These are phyloP conservation scores for Cryphonectria naterciae DNA, from an alignment of 2,329 filamentous ascomycete genomes.

Conservation along the genomic window DNA sequence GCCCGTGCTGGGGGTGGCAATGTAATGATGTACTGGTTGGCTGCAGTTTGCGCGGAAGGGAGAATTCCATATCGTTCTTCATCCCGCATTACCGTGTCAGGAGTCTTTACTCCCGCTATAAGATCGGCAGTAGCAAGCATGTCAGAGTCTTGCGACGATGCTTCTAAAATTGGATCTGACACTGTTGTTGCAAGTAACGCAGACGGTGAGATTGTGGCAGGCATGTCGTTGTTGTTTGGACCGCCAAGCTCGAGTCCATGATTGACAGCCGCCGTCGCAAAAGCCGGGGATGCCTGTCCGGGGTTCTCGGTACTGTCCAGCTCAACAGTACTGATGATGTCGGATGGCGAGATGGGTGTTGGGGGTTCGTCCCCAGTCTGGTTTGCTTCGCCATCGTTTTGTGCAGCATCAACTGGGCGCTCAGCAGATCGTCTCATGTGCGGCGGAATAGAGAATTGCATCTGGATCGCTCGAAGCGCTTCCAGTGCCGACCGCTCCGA, in stretches of 20 bases:
- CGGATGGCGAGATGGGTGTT: slow-evolving; percentile 26
- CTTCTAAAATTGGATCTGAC: slow-evolving; percentile 5
- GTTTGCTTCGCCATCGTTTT: not conserved
- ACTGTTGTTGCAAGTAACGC: slow-evolving; percentile 19
- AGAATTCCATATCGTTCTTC: slow-evolving; percentile 23
- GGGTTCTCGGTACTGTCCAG: slow-evolving; percentile 21
- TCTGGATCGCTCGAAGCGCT: slow-evolving; percentile 22
- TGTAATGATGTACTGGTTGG: slow-evolving; percentile 56
- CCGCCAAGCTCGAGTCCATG: slow-evolving; percentile 9
- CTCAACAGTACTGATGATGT: slow-evolving; percentile 28
- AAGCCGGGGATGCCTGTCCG: slow-evolving; percentile 6
- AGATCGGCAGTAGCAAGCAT: not conserved
- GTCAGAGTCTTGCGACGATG: slow-evolving; percentile 3
- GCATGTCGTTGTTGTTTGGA: slow-evolving; percentile 11
- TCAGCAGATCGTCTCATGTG: not conserved
- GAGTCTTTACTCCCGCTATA: not conserved
- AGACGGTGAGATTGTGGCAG: slow-evolving; percentile 26
- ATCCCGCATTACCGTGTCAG: slow-evolving; percentile 10
- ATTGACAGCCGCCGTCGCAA: slow-evolving; percentile 13
- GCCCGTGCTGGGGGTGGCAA: slow-evolving; percentile 59
- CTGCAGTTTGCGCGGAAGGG: slow-evolving; percentile 31
- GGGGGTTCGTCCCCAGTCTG: slow-evolving; percentile 13
- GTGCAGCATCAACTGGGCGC: not conserved
- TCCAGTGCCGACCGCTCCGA: slow-evolving; percentile 20
- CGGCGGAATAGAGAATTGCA: slow-evolving; percentile 18